Percentiles rank a stretch among this genome's conserved stretches.
Conservation (phyloP, 129 eudicot genomes). For the Cynara cardunculus region DNA sequence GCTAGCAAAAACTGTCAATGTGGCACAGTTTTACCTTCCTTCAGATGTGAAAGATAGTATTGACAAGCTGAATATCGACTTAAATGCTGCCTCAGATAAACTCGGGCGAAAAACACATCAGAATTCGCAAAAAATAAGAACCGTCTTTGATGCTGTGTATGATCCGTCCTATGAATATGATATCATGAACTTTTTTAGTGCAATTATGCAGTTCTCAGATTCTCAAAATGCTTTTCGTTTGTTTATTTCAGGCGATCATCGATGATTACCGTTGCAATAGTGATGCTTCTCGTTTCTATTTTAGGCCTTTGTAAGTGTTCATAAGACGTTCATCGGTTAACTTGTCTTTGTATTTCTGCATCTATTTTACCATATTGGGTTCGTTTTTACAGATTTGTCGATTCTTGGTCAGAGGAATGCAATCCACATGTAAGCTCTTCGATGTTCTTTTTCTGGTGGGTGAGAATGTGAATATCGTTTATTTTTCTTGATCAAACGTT, state of each 20-base stretch:
- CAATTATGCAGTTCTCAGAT: not conserved
- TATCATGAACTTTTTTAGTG: not conserved
- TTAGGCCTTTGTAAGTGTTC: slow-evolving; percentile 81
- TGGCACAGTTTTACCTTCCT: slow-evolving; percentile 85
- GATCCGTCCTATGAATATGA: slow-evolving; percentile 8
- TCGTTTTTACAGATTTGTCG: slow-evolving; percentile 55
- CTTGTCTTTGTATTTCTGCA: not conserved
- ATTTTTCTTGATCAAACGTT: slow-evolving; percentile 12
- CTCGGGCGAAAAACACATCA: slow-evolving; percentile 63
- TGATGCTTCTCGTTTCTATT: slow-evolving; percentile 73
- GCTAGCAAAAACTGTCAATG: slow-evolving; percentile 70
- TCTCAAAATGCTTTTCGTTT: not conserved
- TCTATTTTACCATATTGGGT: not conserved
- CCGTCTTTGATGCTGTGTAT: slow-evolving; percentile 74
- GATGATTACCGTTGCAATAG: slow-evolving; percentile 64
- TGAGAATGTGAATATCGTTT: not conserved
- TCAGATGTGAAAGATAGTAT: slow-evolving; percentile 66
- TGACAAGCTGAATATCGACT: slow-evolving; percentile 62
- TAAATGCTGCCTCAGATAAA: slow-evolving; percentile 62
- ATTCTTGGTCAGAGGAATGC: slow-evolving; percentile 67
- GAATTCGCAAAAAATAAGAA: slow-evolving; percentile 59
- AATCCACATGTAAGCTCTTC: slow-evolving; percentile 67
- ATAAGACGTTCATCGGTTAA: not conserved
- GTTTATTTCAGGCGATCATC: slow-evolving; percentile 63
- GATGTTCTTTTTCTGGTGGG: not conserved